Evolutionary conservation across 2,329 filamentous ascomycete species (phyloP), one percentile per base, ranked within the genome.

Genomic region (Ramichloridium luteum): DNA sequence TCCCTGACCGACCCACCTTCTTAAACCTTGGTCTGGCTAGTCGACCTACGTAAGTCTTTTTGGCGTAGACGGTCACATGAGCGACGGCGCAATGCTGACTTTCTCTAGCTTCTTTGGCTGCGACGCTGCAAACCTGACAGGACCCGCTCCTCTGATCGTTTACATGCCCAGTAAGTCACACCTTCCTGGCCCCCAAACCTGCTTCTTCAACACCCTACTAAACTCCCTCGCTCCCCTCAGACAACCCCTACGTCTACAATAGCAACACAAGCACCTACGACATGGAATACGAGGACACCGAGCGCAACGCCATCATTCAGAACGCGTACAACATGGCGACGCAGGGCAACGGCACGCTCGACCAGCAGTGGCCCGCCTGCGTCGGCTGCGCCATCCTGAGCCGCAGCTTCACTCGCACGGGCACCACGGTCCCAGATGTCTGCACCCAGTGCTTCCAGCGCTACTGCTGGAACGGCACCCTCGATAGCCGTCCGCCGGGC

Each of bases 401-500:
- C 32, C 72, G 88, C 39, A 84, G 77, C 44, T 71, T 90, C 43
- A 65, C 74, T 38, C 70, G 83, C 30, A 88, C 82, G 0, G 65
- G 67, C 12, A 79, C 78, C 1, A 40, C 60, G 0, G 67, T 86
- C 1, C 88, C 88, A 0, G 64, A 69, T 1, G 73, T 72, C 6
- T 98, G 90, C 61, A 64, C 60, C 26, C 49, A 67, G 30, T 98
- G 90, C 61, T 96, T 94, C 57, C 44, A 64, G 9, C 58, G 64
- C 13, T 94, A 94, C 62, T 98, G 90, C 69, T 98, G 90, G 90
- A 72, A 94, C 54, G 90, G 90, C n/a, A 81, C 72, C 1, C 36
- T 60, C 5, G 59, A 68, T 31, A 37, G 34, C 9, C 39, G 33
- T 4, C 22, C 36, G 23, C 45, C 48, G 8, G 33, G 30, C 2